Percentiles rank a stretch among this genome's conserved stretches.
Evolutionary conservation across 2,329 filamentous ascomycete species (phyloP).

Genomic region (Sphaerulina vaccinii): DNA sequence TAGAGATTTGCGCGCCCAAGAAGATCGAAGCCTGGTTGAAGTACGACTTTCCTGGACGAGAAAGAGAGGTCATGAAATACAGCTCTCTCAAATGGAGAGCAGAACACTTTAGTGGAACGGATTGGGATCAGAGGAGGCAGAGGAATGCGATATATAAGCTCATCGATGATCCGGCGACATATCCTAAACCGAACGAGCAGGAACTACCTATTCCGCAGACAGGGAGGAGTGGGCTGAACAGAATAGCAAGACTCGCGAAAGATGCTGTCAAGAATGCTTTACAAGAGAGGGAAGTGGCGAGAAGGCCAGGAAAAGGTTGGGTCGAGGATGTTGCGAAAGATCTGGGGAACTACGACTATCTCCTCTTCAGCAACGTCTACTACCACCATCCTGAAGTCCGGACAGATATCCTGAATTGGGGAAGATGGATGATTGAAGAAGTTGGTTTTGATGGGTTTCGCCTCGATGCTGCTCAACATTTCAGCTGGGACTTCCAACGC

Average conservation of each 20-base stretch:
- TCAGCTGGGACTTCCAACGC: constrained; percentile 63
- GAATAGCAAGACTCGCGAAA: constrained; percentile 16
- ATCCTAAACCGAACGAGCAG: constrained; percentile 28
- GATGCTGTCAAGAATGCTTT: constrained; percentile 18
- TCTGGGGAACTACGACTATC: constrained; percentile 65
- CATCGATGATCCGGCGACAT: constrained; percentile 43
- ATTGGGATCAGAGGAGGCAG: constrained; percentile 60
- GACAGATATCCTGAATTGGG: constrained; percentile 65
- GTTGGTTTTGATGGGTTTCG: constrained; percentile 65
- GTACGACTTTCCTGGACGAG: constrained; percentile 63
- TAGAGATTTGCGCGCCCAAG: constrained; percentile 54
- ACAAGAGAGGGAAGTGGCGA: constrained; percentile 3
- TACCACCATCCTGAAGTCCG: constrained; percentile 63
- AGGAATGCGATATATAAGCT: constrained; percentile 66
- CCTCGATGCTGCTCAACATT: constrained; percentile 72
- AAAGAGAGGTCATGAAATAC: constrained; percentile 51
- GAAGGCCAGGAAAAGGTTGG: constrained; percentile 59
- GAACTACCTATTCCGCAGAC: constrained; percentile 19
- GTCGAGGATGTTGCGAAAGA: constrained; percentile 60
- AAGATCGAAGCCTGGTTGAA: constrained; percentile 68
- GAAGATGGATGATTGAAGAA: constrained; percentile 63
- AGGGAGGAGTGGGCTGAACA: background rate
- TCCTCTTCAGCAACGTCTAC: constrained; percentile 72
- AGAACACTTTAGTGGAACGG: constrained; percentile 67
- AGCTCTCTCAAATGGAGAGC: constrained; percentile 64